Base-by-base conservation (phyloP, 2,329 filamentous ascomycete species). In the Phaeosphaeria sp. region DNA sequence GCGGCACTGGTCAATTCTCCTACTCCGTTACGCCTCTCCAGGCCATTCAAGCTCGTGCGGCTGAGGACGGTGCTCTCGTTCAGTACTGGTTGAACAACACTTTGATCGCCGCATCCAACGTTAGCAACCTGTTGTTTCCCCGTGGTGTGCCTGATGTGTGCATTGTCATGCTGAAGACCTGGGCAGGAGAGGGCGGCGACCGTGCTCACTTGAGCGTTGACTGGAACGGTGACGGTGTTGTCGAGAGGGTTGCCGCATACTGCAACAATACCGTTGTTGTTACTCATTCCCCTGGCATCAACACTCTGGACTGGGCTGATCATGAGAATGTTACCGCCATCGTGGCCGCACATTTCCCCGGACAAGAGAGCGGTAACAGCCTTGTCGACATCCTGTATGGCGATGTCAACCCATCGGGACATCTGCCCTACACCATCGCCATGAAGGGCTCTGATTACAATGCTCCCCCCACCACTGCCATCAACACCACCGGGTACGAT, bases 371-470 rank as follows among this genome's bases (percentile, higher is more conserved):
- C 15, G 78, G 78, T 18, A 70, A 80, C 66, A 74, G 75, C 10
- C 66, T 80, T 44, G 72, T 74, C 39, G 78, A 80, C 51, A 63
- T 80, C 2, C 80, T 97, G 1, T 92, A 93, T 58, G 93, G 93
- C 7, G 84, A 89, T 22, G 84, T 88, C 11, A 94, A 92, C 68
- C 89, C 89, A 0, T 92, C 87, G 50, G 93, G 93, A 20, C 89
- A 91, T 56, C 80, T 97, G 1, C 93, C 93, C 0, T 97, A 96
- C 78, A 96, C 92, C 0, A 90, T 97, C 46, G 92, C 91, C 10
- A 88, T 88, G 67, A 83, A 82, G 1, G 81, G 89, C 1, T 80
- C 84, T 27, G 92, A 97, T 72, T 94, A 95, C 68, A 67, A 71
- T 23, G 71, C 71, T 3, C 72, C 85, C 0, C 74, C 77, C 22